phyloP scores from a whole-genome alignment of 1,139 yeast species.

The Pichia sp. region DNA sequence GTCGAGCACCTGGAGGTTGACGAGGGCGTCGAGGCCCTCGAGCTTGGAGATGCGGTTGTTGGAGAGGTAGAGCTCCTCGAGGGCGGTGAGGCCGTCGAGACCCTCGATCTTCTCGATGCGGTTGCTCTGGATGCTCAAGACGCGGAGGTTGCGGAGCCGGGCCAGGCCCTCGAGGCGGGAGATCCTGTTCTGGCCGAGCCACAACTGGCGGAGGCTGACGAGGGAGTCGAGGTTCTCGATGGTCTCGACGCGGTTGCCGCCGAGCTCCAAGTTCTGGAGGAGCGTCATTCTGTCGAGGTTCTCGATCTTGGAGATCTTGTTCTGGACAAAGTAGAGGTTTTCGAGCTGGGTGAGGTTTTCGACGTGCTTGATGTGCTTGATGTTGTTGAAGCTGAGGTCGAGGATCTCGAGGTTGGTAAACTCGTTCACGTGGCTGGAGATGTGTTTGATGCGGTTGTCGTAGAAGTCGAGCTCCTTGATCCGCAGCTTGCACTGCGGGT shows the following conservation, averaged over 20 bases:
- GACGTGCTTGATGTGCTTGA: slow-evolving; percentile 79
- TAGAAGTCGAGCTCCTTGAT: slow-evolving; percentile 82
- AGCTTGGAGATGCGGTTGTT: slow-evolving; percentile 75
- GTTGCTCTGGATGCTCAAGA: slow-evolving; percentile 87
- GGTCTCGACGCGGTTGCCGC: slow-evolving; percentile 75
- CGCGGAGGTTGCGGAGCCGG: slow-evolving; percentile 56
- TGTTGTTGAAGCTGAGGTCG: slow-evolving; percentile 88
- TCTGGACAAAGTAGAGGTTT: slow-evolving; percentile 82
- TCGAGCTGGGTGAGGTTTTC: slow-evolving; percentile 59
- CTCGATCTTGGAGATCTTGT: slow-evolving; percentile 71
- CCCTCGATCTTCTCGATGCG: slow-evolving; percentile 78
- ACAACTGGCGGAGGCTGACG: slow-evolving; percentile 62
- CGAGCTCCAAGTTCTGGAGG: slow-evolving; percentile 77
- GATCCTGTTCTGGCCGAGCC: slow-evolving; percentile 91
- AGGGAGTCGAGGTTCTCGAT: slow-evolving; percentile 58
- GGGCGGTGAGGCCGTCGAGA: slow-evolving; percentile 59
- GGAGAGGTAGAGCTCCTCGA: slow-evolving; percentile 85
- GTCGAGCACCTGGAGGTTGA: slow-evolving; percentile 70
- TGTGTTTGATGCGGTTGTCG: slow-evolving; percentile 87
- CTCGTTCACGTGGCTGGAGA: slow-evolving; percentile 62
- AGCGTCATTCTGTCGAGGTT: slow-evolving; percentile 55
- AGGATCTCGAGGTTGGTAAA: slow-evolving; percentile 55
- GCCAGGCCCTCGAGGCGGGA: slow-evolving; percentile 59
- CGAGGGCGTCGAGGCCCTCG: slow-evolving; percentile 72
- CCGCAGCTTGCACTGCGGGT: slow-evolving; percentile 38